Conservation (phyloP, 179 eudicot genomes). For the Heliamphora pulchella region DNA sequence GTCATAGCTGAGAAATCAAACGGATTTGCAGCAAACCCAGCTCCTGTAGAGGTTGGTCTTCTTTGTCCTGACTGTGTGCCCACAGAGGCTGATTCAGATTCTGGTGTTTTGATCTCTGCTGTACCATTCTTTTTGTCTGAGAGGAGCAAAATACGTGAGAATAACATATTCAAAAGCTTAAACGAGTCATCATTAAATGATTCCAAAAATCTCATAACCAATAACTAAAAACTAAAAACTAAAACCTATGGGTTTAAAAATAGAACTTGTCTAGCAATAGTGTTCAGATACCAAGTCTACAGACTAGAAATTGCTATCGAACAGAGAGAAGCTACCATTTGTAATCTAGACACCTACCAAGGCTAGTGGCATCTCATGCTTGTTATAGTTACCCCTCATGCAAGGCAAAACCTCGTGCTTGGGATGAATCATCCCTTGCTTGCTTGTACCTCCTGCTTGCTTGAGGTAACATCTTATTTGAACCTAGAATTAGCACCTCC, state of each 20-base stretch:
- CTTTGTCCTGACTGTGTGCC: slow-evolving; percentile 45
- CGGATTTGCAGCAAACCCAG: slow-evolving; percentile 62
- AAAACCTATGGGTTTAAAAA: too few species aligned
- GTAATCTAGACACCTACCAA: too few species aligned
- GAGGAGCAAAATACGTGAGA: slow-evolving; percentile 4
- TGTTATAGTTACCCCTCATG: too few species aligned
- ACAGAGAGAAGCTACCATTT: too few species aligned
- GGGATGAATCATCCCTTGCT: too few species aligned
- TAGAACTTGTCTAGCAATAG: neutral
- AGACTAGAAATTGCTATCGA: neutral
- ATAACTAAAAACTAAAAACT: neutral
- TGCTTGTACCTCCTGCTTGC: too few species aligned
- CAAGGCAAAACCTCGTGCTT: too few species aligned
- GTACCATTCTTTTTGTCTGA: slow-evolving; percentile 34
- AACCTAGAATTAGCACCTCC: too few species aligned
- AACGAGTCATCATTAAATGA: neutral
- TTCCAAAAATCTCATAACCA: neutral
- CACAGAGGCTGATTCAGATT: slow-evolving; percentile 38
- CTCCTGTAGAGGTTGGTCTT: slow-evolving; percentile 37
- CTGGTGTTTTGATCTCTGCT: slow-evolving; percentile 29
- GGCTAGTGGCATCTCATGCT: too few species aligned
- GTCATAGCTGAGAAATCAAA: slow-evolving; percentile 98
- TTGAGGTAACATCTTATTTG: too few species aligned
- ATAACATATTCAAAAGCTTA: neutral
- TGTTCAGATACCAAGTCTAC: neutral